Conservation (phyloP, 2,329 filamentous ascomycete genomes). For the Apiospora koreana region DNA sequence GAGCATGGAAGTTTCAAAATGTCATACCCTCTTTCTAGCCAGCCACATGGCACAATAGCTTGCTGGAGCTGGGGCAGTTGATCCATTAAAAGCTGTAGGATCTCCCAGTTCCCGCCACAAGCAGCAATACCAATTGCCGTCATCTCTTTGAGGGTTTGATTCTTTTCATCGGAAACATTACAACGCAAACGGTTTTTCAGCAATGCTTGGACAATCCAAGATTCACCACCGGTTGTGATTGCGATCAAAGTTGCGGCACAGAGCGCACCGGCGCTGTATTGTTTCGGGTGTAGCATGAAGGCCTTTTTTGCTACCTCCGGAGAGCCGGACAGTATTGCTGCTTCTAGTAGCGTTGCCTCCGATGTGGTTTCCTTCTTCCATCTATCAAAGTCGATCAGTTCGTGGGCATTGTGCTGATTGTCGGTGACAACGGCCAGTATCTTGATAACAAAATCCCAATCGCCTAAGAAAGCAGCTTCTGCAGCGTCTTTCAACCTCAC, state of each 20-base stretch:
- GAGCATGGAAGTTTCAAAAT: neutral
- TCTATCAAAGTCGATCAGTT: too few relatives aligned
- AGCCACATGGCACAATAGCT: neutral
- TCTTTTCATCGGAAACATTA: neutral
- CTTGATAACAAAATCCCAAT: too few relatives aligned
- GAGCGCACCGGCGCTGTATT: neutral
- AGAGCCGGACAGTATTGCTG: neutral
- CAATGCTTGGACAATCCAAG: neutral
- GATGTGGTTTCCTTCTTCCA: too few relatives aligned
- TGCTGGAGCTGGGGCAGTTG: neutral
- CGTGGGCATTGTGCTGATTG: too few relatives aligned
- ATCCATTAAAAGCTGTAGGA: neutral
- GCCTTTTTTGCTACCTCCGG: neutral
- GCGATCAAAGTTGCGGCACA: neutral
- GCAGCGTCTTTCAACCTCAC: too few relatives aligned
- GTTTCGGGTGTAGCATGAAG: neutral
- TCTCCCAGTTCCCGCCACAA: neutral
- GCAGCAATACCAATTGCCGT: neutral
- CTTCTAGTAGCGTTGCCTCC: neutral
- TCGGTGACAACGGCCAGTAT: too few relatives aligned
- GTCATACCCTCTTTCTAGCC: too few relatives aligned
- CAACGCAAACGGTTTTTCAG: neutral
- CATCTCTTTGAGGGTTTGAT: neutral
- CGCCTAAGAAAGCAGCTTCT: too few relatives aligned
- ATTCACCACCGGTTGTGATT: neutral